These are phyloP conservation scores for Xylaria intraflava DNA, from an alignment of 495 filamentous ascomycete genomes.

Conservation along the genomic window DNA sequence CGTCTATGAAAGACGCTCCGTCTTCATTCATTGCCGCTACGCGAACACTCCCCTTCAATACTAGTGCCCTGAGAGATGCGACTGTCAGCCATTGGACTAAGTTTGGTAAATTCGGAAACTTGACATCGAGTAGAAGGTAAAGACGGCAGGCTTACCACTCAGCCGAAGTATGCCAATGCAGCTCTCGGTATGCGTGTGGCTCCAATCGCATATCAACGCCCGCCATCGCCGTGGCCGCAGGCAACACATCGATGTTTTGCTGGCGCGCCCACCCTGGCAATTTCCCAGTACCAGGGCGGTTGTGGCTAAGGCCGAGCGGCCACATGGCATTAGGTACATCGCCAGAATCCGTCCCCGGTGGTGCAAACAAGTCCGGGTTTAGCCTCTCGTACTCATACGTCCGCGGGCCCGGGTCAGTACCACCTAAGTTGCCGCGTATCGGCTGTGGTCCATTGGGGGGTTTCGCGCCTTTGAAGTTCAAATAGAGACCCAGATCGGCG, in stretches of 20 bases:
- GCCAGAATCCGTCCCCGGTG: constrained; percentile 60
- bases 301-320: constrained; percentile 64
- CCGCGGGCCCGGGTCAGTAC: constrained; percentile 58
- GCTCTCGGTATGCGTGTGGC: constrained; percentile 58
- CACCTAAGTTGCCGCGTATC: constrained; percentile 52
- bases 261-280: constrained; percentile 64
- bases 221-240: constrained; percentile 60
- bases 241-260: constrained; percentile 57
- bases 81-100: constrained; percentile 3
- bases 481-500: constrained; percentile 50
- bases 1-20: constrained; percentile 59
- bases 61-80: constrained; percentile 30
- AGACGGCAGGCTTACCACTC: constrained; percentile 48
- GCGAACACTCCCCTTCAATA: constrained; percentile 59
- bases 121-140: too few relatives aligned
- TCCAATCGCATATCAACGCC: constrained; percentile 74
- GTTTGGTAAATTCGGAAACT: too few relatives aligned
- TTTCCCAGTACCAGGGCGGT: constrained; percentile 47
- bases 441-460: constrained; percentile 55
- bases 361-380: constrained; percentile 60
- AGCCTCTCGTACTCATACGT: constrained; percentile 55
- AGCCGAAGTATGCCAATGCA: constrained; percentile 66
- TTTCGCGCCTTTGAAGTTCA: constrained; percentile 53
- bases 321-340: constrained; percentile 61
- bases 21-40: constrained; percentile 56